phyloP scores from a whole-genome alignment of 257 asterid species.

The Solanum corneliomulleri region DNA sequence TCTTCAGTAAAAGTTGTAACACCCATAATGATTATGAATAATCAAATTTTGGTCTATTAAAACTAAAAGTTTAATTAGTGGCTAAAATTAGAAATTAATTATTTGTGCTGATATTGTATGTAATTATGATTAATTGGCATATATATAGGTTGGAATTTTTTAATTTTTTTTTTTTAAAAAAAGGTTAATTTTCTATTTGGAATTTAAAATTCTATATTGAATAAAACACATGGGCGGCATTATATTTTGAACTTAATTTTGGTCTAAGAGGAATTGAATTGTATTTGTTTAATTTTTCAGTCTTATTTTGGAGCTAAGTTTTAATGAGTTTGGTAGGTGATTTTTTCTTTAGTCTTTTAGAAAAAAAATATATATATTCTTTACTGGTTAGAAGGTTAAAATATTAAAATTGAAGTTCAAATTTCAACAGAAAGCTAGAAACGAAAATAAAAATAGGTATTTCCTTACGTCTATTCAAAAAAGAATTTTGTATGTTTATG shows the following conservation, averaged over 20 bases:
- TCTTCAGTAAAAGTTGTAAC: constrained; percentile 9
- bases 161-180: too few relatives aligned
- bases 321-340: not conserved
- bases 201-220: not conserved
- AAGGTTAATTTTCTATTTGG: not conserved
- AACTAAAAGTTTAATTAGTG: not conserved
- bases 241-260: not conserved
- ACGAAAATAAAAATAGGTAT: too few relatives aligned
- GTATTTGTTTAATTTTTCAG: not conserved
- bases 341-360: not conserved
- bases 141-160: not conserved
- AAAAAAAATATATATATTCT: fast-evolving
- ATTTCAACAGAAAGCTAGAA: not conserved
- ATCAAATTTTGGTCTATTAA: not conserved
- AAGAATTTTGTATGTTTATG: not conserved
- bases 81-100: not conserved
- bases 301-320: not conserved
- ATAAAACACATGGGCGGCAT: not conserved
- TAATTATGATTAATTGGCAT: not conserved
- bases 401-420: not conserved
- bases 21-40: constrained; percentile 9
- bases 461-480: not conserved
- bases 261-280: not conserved
- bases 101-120: not conserved
- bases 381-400: not conserved